phyloP scores from a whole-genome alignment of 2,329 filamentous ascomycete species.

The Chrysosporium queenslandicum region DNA sequence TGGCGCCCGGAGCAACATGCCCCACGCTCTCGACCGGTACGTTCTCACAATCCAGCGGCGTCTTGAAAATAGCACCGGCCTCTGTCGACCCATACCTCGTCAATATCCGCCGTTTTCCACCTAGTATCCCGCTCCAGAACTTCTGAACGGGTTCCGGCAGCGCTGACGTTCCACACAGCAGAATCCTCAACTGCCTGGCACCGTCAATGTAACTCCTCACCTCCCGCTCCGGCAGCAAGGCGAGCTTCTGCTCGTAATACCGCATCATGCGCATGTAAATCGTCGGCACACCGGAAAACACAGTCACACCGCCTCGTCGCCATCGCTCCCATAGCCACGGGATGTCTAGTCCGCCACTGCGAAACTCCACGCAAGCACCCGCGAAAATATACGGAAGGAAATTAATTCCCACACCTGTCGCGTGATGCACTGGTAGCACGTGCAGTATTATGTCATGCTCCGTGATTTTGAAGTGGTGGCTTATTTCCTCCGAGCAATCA shows the following conservation, averaged over 20 bases:
- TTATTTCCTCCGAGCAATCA: constrained; percentile 10
- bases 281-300: constrained; percentile 15
- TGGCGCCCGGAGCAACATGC: constrained; percentile 29
- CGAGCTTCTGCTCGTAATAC: constrained; percentile 14
- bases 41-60: constrained; percentile 21
- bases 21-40: constrained; percentile 26
- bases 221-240: constrained; percentile 2
- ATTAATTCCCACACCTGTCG: constrained; percentile 16
- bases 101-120: constrained; percentile 11
- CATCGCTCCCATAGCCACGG: constrained; percentile 16
- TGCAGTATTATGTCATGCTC: constrained; percentile 28
- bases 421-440: constrained; percentile 17
- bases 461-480: constrained; percentile 19
- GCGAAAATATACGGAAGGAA: constrained; percentile 16
- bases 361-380: constrained; percentile 16
- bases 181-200: constrained; percentile 9
- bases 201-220: constrained; percentile 11
- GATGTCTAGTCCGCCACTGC: constrained; percentile 13
- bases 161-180: constrained; percentile 15
- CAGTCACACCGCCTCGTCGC: constrained; percentile 11
- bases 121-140: constrained; percentile 19
- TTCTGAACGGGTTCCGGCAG: constrained; percentile 13
- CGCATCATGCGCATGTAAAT: constrained; percentile 18
- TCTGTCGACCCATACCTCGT: constrained; percentile 35
- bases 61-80: constrained; percentile 34